Conservation (phyloP, 495 filamentous ascomycete species). For the Penicillium fimorum region DNA sequence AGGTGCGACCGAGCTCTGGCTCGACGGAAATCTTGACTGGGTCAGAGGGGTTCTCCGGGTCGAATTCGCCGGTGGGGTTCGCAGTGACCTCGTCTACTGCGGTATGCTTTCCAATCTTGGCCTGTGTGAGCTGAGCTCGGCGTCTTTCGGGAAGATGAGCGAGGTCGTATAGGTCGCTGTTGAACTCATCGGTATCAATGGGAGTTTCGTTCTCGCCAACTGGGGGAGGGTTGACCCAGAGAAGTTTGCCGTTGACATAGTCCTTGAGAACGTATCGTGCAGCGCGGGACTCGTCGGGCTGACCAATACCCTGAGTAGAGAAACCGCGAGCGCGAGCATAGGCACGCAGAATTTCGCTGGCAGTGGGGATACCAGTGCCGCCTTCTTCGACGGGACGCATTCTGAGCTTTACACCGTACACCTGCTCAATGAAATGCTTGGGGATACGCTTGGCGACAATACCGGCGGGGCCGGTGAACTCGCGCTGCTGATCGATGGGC, state of each 20-base stretch:
- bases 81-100: constrained; percentile 26
- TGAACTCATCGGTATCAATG: constrained; percentile 75
- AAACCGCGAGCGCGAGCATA: constrained; percentile 90
- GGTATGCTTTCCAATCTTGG: constrained; percentile 49
- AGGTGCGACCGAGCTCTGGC: constrained; percentile 60
- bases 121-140: constrained; percentile 52
- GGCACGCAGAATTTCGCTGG: constrained; percentile 79
- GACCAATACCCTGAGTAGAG: constrained; percentile 78
- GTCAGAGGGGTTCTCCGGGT: constrained; percentile 24
- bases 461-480: constrained; percentile 83
- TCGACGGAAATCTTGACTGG: constrained; percentile 23
- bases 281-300: constrained; percentile 90
- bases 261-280: constrained; percentile 92
- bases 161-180: constrained; percentile 80
- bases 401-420: constrained; percentile 88
- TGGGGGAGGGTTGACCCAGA: constrained; percentile 88
- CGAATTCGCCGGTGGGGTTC: constrained; percentile 40
- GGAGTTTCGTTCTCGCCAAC: constrained; percentile 46
- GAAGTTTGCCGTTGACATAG: constrained; percentile 92
- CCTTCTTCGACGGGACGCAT: constrained; percentile 88
- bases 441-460: constrained; percentile 91
- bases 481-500: constrained; percentile 94
- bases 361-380: constrained; percentile 84
- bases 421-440: constrained; percentile 81
- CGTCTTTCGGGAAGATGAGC: constrained; percentile 72